Base-by-base conservation (phyloP, 768 basidiomycete genomes). In the Boletus reticulatus region DNA sequence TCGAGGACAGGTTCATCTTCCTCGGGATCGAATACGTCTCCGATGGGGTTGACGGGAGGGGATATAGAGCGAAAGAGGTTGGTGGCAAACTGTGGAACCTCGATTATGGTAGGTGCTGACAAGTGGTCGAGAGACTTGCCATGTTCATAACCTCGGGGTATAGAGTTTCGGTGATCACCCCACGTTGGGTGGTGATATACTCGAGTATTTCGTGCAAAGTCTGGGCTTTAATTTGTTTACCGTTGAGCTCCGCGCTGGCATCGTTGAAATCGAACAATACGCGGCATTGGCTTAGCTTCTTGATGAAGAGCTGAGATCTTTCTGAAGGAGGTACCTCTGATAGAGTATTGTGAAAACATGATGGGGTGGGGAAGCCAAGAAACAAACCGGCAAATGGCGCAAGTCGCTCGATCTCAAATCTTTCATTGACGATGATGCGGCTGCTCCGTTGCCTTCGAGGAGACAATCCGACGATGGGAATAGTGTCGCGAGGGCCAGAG, bases 51-150 rank as follows among this genome's bases (percentile, higher is more conserved):
- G 55, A 98, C 95, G 43, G 95, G 97, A 65, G 97, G 97, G 75
- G 97, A 97, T 84, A 98, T 98, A 68, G 97, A 94, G 60, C 97
- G 92, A 81, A 99, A 99, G 63, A 99, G 88, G 77, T 99, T 99
- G 69, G 88, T 87, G 47, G 92, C 89, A 80, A 98, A 99, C 96
- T 98, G 70, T 11, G 39, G 31, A 59, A 44, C 20, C 12, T 61
- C 52, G 54, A 41, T n/a, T 43, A 12, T 4, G 52, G 45, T 1
- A n/a, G 17, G 13, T 36, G 49, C 13, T 13, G 34, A 14, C 34
- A 43, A 24, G 46, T 22, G 29, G 31, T 20, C 5, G 41, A 39
- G 43, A 57, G 48, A 49, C 91, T 60, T 62, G 92, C 96, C 97
- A 98, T 99, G 73, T 87, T 88, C 60, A 98, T 91, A 58, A 99